Percentiles rank a stretch among this genome's conserved stretches.
Evolutionary conservation across 106 monocot genomes (phyloP).

Genomic region (Apostasia shenzhenica): DNA sequence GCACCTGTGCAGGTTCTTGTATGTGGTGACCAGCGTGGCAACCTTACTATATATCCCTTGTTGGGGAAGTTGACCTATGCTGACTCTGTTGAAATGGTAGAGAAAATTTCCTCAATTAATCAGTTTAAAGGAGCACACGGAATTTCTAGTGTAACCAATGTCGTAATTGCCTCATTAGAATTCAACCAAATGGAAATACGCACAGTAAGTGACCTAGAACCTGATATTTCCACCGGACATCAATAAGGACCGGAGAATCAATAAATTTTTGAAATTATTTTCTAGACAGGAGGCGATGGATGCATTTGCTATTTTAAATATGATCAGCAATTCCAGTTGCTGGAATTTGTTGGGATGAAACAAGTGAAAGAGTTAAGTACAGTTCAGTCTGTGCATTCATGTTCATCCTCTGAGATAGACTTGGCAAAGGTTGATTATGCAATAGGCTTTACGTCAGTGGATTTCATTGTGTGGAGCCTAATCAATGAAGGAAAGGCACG

Average conservation of each 20-base stretch:
- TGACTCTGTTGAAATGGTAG: constrained; percentile 6
- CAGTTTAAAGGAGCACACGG: constrained; percentile 98
- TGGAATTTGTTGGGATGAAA: constrained; percentile 89
- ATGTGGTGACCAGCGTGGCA: constrained; percentile 90
- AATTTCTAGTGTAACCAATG: constrained; percentile 73
- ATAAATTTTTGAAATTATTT: constrained; percentile 7
- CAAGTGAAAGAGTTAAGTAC: constrained; percentile 81
- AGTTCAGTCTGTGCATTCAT: constrained; percentile 42
- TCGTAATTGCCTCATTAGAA: constrained; percentile 27
- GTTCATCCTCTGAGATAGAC: constrained; percentile 12
- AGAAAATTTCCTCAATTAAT: constrained; percentile 20
- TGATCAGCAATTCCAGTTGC: constrained; percentile 14
- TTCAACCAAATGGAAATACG: constrained; percentile 42
- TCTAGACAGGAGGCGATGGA: constrained; percentile 96
- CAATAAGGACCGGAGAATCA: neutral
- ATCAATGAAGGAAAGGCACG: constrained; percentile 73
- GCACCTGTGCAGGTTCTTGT: constrained; percentile 51
- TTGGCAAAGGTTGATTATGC: constrained; percentile 38
- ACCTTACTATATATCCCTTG: constrained; percentile 63
- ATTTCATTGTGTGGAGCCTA: constrained; percentile 85
- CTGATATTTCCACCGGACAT: neutral
- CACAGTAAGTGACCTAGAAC: constrained; percentile 39
- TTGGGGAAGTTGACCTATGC: constrained; percentile 11
- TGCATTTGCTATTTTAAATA: constrained; percentile 94
- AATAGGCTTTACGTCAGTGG: constrained; percentile 79